Base-by-base conservation (phyloP, 768 basidiomycete genomes). In the Tulasnella sp. region DNA sequence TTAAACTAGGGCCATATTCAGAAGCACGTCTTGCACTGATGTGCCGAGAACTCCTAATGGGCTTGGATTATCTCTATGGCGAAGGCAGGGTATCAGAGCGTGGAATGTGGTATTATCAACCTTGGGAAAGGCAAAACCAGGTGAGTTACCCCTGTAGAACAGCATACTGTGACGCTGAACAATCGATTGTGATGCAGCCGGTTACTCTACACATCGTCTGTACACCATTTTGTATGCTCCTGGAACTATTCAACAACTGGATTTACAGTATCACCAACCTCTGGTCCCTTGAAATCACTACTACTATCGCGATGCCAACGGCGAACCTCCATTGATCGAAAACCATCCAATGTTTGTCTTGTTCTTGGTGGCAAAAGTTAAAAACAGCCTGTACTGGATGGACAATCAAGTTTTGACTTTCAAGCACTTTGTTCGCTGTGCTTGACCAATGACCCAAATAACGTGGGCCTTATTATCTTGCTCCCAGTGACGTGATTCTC, bases 321-420 rank as follows among this genome's bases (percentile, higher is more conserved):
- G 95, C 37, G 91, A 96, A 60, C 95, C 95, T 0, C 95, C 95
- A 6, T 67, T 96, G 51, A 85, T 89, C 3, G 93, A 98, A 64
- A 93, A 96, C 64, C 95, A 98, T 61, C 95, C 92, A 0, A 98
- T 98, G 95, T 78, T 93, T 25, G 93, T 99, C 1, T 73, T 99
- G 48, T 98, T 98, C 71, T 72, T 98, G 42, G 98, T 98, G 56
- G 95, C 95, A 2, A 95, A 96, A 67, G 90, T 91, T 15, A 88
- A 89, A n/a, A n/a, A 57, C 82, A 95, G 4, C 95, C 95, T 4
- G 74, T 77, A 8, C 70, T 99, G 43, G 93, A 96, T 59, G 91
- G 88, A 1, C 62, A 78, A 20, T 98, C 91, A 63, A 83, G 82
- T 13, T 58, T 73, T 3, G 77, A 79, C 1, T 98, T 98, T 71